Evolutionary conservation across 2,329 filamentous ascomycete genomes (phyloP).

Genomic region (Colletotrichum godetiae): DNA sequence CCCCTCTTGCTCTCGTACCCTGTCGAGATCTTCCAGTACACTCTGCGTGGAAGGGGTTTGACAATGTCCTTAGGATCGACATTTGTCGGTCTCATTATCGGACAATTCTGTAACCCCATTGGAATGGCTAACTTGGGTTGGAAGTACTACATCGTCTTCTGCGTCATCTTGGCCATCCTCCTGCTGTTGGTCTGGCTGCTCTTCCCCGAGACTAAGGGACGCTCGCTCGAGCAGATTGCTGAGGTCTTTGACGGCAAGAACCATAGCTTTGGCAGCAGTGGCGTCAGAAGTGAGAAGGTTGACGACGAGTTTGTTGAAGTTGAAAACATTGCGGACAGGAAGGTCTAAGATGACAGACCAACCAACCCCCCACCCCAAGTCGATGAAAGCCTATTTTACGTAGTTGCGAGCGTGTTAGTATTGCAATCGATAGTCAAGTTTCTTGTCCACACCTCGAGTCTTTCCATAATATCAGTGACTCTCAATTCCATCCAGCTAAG

Average conservation of each 20-base stretch:
- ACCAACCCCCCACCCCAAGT: no score
- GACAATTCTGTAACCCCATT: constrained; percentile 56
- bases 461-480: neutral
- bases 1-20: constrained; percentile 35
- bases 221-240: constrained; percentile 38
- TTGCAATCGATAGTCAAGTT: neutral
- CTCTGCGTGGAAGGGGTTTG: constrained; percentile 36
- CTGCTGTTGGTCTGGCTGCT: constrained; percentile 40
- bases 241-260: constrained; percentile 36
- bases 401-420: no score
- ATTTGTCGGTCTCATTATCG: constrained; percentile 42
- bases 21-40: constrained; percentile 37
- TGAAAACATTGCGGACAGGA: constrained; percentile 10
- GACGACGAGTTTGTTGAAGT: constrained; percentile 24
- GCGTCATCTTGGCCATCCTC: constrained; percentile 33
- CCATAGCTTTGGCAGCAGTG: neutral
- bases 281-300: neutral
- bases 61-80: constrained; percentile 34
- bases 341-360: neutral
- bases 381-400: neutral
- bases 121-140: constrained; percentile 48
- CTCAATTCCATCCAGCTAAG: no score
- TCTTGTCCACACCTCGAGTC: neutral
- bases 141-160: constrained; percentile 40
- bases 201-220: constrained; percentile 44